These are phyloP conservation scores for Dovyalis caffra DNA, from an alignment of 345 rosid species.

Conservation along the genomic window DNA sequence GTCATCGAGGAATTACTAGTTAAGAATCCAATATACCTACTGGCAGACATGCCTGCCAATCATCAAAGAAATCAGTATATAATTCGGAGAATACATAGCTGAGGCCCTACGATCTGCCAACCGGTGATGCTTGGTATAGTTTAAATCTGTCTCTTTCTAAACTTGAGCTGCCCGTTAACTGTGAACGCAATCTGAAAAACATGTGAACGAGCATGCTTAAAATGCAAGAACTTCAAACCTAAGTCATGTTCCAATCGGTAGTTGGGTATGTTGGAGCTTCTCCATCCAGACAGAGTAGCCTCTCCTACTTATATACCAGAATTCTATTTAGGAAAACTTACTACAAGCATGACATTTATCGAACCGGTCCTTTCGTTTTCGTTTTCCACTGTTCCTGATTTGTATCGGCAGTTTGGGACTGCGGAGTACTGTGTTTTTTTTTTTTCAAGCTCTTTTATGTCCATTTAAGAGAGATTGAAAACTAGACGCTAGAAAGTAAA, in stretches of 20 bases:
- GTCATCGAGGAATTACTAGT: not conserved
- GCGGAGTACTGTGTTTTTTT: not conserved
- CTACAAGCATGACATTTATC: not conserved
- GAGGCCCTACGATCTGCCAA: conserved; percentile 1
- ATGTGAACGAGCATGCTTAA: conserved; percentile 30
- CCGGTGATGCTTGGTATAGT: not conserved
- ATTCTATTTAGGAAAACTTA: not conserved
- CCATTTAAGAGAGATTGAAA: not conserved
- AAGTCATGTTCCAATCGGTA: conserved; percentile 39
- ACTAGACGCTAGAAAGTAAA: not conserved
- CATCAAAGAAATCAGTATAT: not conserved
- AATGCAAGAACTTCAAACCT: conserved; percentile 32
- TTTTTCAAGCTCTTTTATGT: too few species aligned
- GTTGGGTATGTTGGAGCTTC: conserved; percentile 52
- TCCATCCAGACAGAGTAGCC: conserved; percentile 32
- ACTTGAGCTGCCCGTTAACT: not conserved
- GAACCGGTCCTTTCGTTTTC: not conserved
- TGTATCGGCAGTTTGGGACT: not conserved
- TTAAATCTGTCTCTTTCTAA: not conserved
- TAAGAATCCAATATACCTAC: not conserved
- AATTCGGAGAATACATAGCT: too few species aligned
- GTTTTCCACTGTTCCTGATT: not conserved
- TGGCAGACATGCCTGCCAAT: not conserved
- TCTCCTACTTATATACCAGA: conserved; percentile 16
- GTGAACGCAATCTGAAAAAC: conserved; percentile 6